Evolutionary conservation across 106 monocot species (phyloP).

Genomic region (Gastrodia elata): DNA sequence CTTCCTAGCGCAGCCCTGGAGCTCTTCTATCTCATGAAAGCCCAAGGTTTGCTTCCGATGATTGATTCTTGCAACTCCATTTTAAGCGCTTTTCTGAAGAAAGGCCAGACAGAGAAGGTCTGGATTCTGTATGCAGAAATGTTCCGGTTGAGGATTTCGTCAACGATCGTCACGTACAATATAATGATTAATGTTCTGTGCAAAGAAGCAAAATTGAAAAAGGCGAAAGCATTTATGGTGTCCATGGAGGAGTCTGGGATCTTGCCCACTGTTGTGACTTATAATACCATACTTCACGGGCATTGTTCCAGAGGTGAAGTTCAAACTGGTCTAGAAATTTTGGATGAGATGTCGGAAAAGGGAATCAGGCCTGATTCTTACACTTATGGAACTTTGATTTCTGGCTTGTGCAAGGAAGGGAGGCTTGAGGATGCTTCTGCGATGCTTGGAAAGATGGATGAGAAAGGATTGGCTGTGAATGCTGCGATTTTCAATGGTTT

Average conservation of each 20-base stretch:
- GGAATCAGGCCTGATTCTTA: conserved; percentile 52
- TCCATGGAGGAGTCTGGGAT: conserved; percentile 55
- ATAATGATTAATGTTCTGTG: conserved; percentile 84
- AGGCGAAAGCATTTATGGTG: conserved; percentile 51
- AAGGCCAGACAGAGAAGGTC: conserved; percentile 16
- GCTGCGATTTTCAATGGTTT: conserved; percentile 50
- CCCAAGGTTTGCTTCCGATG: background rate
- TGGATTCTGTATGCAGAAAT: conserved; percentile 81
- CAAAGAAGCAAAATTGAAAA: conserved; percentile 61
- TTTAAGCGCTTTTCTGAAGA: conserved; percentile 4
- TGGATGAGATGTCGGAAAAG: conserved; percentile 38
- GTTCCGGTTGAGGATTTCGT: conserved; percentile 49
- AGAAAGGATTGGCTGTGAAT: conserved; percentile 19
- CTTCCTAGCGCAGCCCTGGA: background rate
- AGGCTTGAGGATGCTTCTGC: conserved; percentile 44
- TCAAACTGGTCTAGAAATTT: conserved; percentile 32
- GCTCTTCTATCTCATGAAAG: conserved; percentile 6
- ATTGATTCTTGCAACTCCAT: conserved; percentile 8
- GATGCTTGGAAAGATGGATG: conserved; percentile 51
- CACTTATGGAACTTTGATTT: conserved; percentile 52
- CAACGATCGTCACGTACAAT: conserved; percentile 62
- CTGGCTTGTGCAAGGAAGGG: conserved; percentile 50
- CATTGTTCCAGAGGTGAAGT: conserved; percentile 40
- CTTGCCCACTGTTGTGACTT: conserved; percentile 50
- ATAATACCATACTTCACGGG: conserved; percentile 68